These are phyloP conservation scores for Glomus cerebriforme DNA, from an alignment of 192 early-diverging fungal genomes.

Conservation along the genomic window DNA sequence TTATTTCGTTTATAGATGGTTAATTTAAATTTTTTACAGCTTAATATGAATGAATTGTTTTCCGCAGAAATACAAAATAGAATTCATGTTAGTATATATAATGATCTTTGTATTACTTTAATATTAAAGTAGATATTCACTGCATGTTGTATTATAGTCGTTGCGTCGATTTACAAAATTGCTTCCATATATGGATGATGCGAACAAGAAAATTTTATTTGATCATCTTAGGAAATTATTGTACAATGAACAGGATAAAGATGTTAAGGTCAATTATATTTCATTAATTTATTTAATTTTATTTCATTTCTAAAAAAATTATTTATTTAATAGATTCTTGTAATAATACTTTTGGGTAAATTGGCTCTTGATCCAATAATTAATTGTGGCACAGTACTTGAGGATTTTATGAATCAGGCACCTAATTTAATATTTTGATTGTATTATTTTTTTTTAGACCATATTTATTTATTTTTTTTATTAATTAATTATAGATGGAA, in stretches of 20 bases:
- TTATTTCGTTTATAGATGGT: not conserved
- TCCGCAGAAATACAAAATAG: not conserved
- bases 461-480: not conserved
- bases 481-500: conserved; percentile 31
- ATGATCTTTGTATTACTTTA: not conserved
- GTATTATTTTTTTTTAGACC: not conserved
- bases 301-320: not conserved
- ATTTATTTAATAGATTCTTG: not conserved
- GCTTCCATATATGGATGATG: not conserved
- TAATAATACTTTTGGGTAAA: conserved; percentile 11
- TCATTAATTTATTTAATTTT: not conserved
- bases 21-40: not conserved
- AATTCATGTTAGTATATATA: conserved; percentile 1
- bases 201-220: not conserved
- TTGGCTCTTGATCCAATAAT: conserved; percentile 8
- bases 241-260: conserved; percentile 35
- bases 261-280: conserved; percentile 19
- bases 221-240: not conserved
- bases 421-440: not conserved
- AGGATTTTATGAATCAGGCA: conserved; percentile 41
- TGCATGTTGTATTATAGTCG: not conserved
- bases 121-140: not conserved
- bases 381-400: conserved; percentile 35
- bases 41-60: not conserved
- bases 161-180: conserved; percentile 5